Percentiles rank a stretch among this genome's conserved stretches.
These are phyloP conservation scores for Malassezia sp. DNA, from an alignment of 1,284 basidiomycete species.

Conservation along the genomic window DNA sequence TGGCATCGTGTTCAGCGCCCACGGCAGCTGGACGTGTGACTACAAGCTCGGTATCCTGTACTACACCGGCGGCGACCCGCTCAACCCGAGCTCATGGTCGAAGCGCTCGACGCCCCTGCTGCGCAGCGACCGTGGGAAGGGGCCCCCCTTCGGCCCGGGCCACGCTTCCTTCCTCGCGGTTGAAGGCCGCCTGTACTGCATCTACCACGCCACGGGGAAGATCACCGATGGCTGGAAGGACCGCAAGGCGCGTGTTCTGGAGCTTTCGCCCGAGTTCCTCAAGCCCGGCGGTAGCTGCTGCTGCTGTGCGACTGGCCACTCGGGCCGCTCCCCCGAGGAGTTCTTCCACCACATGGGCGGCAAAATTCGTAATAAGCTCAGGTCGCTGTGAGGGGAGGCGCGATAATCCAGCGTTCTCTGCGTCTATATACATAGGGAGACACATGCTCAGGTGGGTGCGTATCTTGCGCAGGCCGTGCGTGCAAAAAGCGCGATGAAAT, in stretches of 20 bases:
- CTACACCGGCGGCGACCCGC: slow-evolving; percentile 11
- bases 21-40: slow-evolving; percentile 19
- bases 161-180: slow-evolving; percentile 15
- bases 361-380: slow-evolving; percentile 9
- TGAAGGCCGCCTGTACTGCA: slow-evolving; percentile 7
- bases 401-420: too few species aligned
- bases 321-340: neutral
- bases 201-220: slow-evolving; percentile 14
- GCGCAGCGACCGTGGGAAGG: slow-evolving; percentile 2
- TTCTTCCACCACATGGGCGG: neutral
- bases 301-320: slow-evolving; percentile 11
- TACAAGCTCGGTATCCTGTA: slow-evolving; percentile 16
- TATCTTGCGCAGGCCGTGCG: too few species aligned
- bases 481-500: too few species aligned
- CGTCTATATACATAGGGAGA: too few species aligned
- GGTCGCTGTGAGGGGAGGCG: neutral
- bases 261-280: slow-evolving; percentile 7
- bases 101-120: slow-evolving; percentile 15
- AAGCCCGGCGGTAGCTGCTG: neutral
- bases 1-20: slow-evolving; percentile 19
- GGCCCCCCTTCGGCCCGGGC: slow-evolving; percentile 15
- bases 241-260: slow-evolving; percentile 15
- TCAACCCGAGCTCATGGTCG: slow-evolving; percentile 12
- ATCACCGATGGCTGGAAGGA: slow-evolving; percentile 16
- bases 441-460: too few species aligned